Conservation (phyloP, 192 early-diverging fungal species). For the Coemansia asiatica region DNA sequence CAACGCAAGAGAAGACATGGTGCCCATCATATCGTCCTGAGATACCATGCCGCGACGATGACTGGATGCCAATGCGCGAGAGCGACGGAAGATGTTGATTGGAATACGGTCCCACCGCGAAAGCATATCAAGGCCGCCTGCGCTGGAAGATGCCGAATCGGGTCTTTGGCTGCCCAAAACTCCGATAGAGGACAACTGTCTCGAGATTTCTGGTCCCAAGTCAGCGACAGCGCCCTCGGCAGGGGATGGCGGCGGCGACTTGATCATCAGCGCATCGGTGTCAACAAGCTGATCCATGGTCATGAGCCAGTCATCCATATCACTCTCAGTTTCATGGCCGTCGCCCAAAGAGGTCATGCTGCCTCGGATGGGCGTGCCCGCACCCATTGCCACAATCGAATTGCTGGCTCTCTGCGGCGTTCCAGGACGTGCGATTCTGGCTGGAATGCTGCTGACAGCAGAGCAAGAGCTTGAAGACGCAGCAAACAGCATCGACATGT, state of each 20-base stretch:
- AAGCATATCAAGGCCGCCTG: constrained; percentile 26
- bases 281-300: constrained; percentile 53
- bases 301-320: constrained; percentile 39
- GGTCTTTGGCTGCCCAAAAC: background rate
- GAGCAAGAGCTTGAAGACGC: background rate
- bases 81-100: constrained; percentile 54
- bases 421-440: background rate
- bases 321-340: constrained; percentile 6
- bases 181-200: constrained; percentile 9
- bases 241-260: constrained; percentile 49
- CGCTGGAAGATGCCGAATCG: background rate
- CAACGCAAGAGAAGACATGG: constrained; percentile 42
- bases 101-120: constrained; percentile 55
- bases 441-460: background rate
- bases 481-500: constrained; percentile 17
- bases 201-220: constrained; percentile 9
- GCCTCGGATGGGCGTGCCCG: constrained; percentile 33
- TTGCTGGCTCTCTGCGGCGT: constrained; percentile 8
- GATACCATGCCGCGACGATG: constrained; percentile 18
- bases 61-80: constrained; percentile 44
- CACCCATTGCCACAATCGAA: constrained; percentile 19
- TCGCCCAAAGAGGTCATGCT: background rate
- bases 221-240: constrained; percentile 12
- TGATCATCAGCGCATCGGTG: constrained; percentile 46
- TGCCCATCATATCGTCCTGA: constrained; percentile 25